phyloP scores from a whole-genome alignment of 1,284 basidiomycete species.

The Melampsora americana region DNA sequence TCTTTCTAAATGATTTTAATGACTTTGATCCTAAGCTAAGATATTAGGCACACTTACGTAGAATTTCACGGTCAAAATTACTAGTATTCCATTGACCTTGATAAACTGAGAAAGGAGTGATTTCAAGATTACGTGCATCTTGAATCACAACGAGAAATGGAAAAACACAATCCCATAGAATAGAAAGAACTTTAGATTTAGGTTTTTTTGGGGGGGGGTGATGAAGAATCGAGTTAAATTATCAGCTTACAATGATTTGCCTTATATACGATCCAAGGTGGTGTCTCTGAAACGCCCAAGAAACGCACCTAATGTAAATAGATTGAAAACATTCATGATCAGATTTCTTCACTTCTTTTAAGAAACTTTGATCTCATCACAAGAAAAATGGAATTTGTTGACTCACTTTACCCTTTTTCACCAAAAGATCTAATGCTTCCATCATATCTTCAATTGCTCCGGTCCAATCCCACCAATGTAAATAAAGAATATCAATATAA shows the following conservation, averaged over 20 bases:
- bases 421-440: slow-evolving; percentile 59
- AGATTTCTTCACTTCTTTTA: no score
- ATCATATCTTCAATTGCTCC: slow-evolving; percentile 64
- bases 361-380: no score
- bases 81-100: slow-evolving; percentile 61
- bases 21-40: neutral
- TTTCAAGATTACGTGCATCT: slow-evolving; percentile 58
- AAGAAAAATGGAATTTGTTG: neutral
- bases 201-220: no score
- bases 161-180: no score
- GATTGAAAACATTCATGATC: no score
- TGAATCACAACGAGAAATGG: no score
- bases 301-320: slow-evolving; percentile 55
- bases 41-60: slow-evolving; percentile 25
- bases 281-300: slow-evolving; percentile 58
- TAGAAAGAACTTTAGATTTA: no score
- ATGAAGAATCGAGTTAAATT: neutral
- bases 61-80: neutral
- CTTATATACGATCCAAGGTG: slow-evolving; percentile 61
- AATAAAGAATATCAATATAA: slow-evolving; percentile 59
- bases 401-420: slow-evolving; percentile 56
- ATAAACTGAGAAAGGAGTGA: slow-evolving; percentile 62
- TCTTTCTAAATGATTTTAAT: neutral
- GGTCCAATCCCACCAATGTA: slow-evolving; percentile 61
- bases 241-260: slow-evolving; percentile 57